These are phyloP conservation scores for Claviceps spartinae DNA, from an alignment of 2,329 filamentous ascomycete genomes.

Conservation along the genomic window DNA sequence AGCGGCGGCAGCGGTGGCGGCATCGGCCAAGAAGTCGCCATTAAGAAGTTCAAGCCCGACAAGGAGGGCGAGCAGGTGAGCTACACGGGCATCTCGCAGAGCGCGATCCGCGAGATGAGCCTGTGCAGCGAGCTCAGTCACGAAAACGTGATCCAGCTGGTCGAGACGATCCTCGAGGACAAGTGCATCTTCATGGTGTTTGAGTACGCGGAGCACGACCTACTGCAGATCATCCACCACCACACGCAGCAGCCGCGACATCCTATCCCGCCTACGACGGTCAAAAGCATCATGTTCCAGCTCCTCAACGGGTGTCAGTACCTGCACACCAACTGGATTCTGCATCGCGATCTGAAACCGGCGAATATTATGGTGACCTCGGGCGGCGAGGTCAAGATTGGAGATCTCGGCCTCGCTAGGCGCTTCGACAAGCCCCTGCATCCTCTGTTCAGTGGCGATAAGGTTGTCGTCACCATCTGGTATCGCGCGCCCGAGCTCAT, in stretches of 20 bases:
- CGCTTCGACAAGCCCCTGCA: constrained; percentile 90
- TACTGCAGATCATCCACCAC: constrained; percentile 96
- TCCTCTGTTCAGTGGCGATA: constrained; percentile 84
- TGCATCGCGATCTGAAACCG: constrained; percentile 92
- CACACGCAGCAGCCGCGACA: constrained; percentile 82
- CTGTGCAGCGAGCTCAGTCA: constrained; percentile 86
- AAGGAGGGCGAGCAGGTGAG: constrained; percentile 92
- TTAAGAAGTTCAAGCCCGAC: constrained; percentile 99
- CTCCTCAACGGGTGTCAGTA: constrained; percentile 90
- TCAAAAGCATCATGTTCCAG: constrained; percentile 93
- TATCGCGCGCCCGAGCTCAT: constrained; percentile 92
- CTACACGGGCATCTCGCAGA: constrained; percentile 96
- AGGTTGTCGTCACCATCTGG: constrained; percentile 98
- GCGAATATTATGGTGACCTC: constrained; percentile 99
- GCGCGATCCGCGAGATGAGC: constrained; percentile 93
- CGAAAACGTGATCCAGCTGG: constrained; percentile 75
- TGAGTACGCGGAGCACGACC: constrained; percentile 93
- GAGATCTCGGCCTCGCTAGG: constrained; percentile 81
- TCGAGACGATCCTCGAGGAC: constrained; percentile 94
- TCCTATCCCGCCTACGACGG: constrained; percentile 73
- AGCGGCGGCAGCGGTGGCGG: constrained; percentile 22
- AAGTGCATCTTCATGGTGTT: constrained; percentile 99
- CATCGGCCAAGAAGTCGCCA: constrained; percentile 72
- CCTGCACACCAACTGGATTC: constrained; percentile 89
- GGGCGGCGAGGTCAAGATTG: constrained; percentile 79